phyloP scores from a whole-genome alignment of 2,329 filamentous ascomycete genomes.

The Colletotrichum sp. region DNA sequence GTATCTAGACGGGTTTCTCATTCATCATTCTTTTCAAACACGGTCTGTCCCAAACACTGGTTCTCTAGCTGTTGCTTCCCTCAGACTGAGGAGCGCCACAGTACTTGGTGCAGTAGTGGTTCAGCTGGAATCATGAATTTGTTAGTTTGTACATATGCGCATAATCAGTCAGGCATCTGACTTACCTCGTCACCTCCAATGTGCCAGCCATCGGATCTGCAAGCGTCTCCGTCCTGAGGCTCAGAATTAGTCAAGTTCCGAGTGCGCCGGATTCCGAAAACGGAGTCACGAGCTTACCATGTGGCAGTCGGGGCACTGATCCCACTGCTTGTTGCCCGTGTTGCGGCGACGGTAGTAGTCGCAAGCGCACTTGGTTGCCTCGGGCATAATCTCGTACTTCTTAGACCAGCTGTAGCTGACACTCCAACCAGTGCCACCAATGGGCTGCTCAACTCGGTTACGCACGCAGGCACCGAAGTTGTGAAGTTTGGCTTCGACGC shows the following conservation, averaged over 20 bases:
- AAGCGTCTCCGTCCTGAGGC: neutral
- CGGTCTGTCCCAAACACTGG: neutral
- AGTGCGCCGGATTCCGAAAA: too few relatives aligned
- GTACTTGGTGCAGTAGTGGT: constrained; percentile 21
- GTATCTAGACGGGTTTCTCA: neutral
- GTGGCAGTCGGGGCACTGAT: constrained; percentile 16
- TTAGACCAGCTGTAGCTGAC: constrained; percentile 11
- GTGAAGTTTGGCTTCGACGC: neutral
- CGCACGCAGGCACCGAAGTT: neutral
- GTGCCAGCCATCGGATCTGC: constrained; percentile 10
- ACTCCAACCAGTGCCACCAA: constrained; percentile 3
- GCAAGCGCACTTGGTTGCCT: constrained; percentile 17
- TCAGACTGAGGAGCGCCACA: constrained; percentile 11
- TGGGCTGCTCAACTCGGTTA: neutral
- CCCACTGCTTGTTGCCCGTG: constrained; percentile 22
- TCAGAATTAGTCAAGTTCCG: neutral
- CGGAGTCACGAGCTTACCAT: too few relatives aligned
- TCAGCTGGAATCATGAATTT: neutral
- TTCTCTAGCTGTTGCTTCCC: neutral
- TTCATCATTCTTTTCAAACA: neutral
- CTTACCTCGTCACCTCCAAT: constrained; percentile 20
- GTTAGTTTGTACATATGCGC: neutral
- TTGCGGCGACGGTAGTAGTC: constrained; percentile 10
- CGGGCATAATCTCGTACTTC: neutral
- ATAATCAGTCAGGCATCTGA: too few relatives aligned